These are phyloP conservation scores for Malassezia sympodialis DNA, from an alignment of 1,284 basidiomycete species.

Conservation along the genomic window DNA sequence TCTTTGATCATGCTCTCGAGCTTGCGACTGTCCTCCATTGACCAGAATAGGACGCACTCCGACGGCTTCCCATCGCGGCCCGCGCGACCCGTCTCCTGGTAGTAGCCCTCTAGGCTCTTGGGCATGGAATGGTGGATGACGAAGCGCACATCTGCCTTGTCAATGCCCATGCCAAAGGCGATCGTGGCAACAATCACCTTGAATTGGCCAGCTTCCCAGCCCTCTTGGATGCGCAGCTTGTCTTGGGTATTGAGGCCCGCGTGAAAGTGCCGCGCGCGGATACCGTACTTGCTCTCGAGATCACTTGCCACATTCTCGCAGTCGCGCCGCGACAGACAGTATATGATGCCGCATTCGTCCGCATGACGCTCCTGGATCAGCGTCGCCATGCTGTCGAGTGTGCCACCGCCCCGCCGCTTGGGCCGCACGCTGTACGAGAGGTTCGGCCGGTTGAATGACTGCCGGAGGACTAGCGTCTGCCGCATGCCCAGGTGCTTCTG, in stretches of 20 bases:
- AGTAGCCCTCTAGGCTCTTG: conserved; percentile 61
- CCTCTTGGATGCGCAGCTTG: conserved; percentile 58
- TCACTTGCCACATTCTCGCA: conserved; percentile 70
- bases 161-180: conserved; percentile 90
- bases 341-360: conserved; percentile 72
- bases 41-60: conserved; percentile 52
- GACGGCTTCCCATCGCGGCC: conserved; percentile 62
- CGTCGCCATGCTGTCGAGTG: conserved; percentile 60
- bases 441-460: conserved; percentile 88
- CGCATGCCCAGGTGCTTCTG: conserved; percentile 59
- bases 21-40: conserved; percentile 54
- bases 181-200: conserved; percentile 81
- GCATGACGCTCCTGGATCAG: conserved; percentile 61
- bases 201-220: conserved; percentile 66
- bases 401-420: conserved; percentile 52
- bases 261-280: conserved; percentile 75
- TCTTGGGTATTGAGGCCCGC: conserved; percentile 64
- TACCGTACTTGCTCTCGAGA: conserved; percentile 55
- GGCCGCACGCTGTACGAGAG: conserved; percentile 64
- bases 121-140: conserved; percentile 68
- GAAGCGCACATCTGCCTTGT: conserved; percentile 72
- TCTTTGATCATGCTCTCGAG: conserved; percentile 56
- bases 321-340: conserved; percentile 62
- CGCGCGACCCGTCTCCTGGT: conserved; percentile 75
- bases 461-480: conserved; percentile 51